Percentiles rank a stretch among this genome's conserved stretches.
These are phyloP conservation scores for Lonicera japonica DNA, from an alignment of 129 eudicot genomes.

Conservation along the genomic window DNA sequence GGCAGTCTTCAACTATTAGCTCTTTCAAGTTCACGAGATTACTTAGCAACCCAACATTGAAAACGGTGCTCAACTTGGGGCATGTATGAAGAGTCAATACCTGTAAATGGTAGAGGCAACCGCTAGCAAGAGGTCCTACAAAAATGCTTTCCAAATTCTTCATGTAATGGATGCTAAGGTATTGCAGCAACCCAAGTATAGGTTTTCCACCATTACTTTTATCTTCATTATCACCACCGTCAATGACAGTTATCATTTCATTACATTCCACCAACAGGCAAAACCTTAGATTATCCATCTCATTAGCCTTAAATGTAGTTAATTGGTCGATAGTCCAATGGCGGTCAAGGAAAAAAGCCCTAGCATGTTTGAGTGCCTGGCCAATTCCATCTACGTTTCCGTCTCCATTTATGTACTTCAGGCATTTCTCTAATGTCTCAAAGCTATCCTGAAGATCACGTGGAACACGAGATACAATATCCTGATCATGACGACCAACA, in stretches of 20 bases:
- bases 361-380: conserved; percentile 1
- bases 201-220: neutral
- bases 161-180: conserved; percentile 18
- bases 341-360: conserved; percentile 17
- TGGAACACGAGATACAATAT: conserved; percentile 11
- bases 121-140: conserved; percentile 11
- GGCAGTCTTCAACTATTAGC: conserved; percentile 28
- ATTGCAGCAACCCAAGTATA: conserved; percentile 11
- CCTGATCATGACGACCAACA: conserved; percentile 18
- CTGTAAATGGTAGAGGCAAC: conserved; percentile 7
- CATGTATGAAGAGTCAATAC: conserved; percentile 19
- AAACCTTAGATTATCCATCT: conserved; percentile 2
- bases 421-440: conserved; percentile 11
- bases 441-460: conserved; percentile 7
- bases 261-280: conserved; percentile 23
- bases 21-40: conserved; percentile 10
- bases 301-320: conserved; percentile 12
- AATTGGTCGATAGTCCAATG: conserved; percentile 8
- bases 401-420: conserved; percentile 24
- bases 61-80: conserved; percentile 18
- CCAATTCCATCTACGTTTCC: neutral
- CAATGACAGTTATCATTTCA: conserved; percentile 10
- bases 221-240: neutral
- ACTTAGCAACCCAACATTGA: conserved; percentile 8
- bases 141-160: conserved; percentile 18